phyloP scores from a whole-genome alignment of 108 stramenopile species.

The Aurantiochytrium sp. region DNA sequence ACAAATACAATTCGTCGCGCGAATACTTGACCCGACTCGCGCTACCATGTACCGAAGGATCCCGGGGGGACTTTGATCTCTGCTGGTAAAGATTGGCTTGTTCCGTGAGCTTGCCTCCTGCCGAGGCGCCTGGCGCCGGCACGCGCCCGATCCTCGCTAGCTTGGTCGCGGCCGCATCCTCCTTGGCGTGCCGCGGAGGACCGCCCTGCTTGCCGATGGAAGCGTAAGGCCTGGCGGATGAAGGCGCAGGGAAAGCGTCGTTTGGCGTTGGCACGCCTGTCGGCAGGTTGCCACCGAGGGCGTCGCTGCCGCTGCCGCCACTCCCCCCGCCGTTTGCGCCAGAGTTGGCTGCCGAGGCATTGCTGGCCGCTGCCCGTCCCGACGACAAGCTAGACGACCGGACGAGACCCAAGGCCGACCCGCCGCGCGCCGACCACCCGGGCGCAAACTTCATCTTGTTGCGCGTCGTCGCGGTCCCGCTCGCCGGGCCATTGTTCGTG shows the following conservation, averaged over 20 bases:
- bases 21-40: conserved; percentile 1
- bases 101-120: conserved; percentile 23
- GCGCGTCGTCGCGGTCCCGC: background rate
- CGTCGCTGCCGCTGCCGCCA: background rate
- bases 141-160: conserved; percentile 1
- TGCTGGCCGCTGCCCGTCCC: background rate
- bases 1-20: background rate
- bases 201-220: background rate
- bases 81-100: conserved; percentile 27
- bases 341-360: background rate
- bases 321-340: background rate
- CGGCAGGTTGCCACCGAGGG: background rate
- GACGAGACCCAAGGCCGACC: background rate
- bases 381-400: background rate
- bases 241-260: background rate
- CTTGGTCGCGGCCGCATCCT: background rate
- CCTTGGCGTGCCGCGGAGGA: background rate
- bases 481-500: background rate
- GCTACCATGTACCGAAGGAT: background rate
- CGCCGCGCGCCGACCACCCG: background rate
- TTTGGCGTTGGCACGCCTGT: background rate
- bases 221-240: background rate
- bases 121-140: background rate
- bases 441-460: conserved; percentile 22
- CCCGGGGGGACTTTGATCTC: background rate